phyloP scores from a whole-genome alignment of 305 asterid genomes.

The Solanum chacoense region DNA sequence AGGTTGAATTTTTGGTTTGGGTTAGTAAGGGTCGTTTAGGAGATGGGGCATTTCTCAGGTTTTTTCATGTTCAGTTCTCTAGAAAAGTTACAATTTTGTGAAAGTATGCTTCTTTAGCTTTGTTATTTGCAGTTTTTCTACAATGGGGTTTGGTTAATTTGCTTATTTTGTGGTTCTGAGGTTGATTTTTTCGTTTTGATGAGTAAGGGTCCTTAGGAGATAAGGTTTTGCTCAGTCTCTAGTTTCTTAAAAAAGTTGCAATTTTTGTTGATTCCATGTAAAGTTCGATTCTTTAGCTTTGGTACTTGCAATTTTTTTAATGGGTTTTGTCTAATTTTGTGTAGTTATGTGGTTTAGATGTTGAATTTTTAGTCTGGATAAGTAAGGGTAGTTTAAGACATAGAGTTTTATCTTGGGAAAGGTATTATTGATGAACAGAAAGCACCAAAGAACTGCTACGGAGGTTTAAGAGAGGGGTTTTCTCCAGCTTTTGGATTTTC shows the following conservation, averaged over 20 bases:
- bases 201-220: neutral
- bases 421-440: neutral
- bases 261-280: neutral
- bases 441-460: neutral
- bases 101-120: neutral
- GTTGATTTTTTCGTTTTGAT: neutral
- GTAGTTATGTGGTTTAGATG: neutral
- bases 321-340: neutral
- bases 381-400: neutral
- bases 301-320: neutral
- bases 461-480: neutral
- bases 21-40: neutral
- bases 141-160: neutral
- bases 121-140: neutral
- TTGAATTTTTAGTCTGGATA: neutral
- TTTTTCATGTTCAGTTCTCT: neutral
- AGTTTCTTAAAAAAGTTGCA: neutral
- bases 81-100: neutral
- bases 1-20: neutral
- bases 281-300: neutral
- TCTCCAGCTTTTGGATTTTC: neutral
- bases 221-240: neutral
- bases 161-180: neutral
- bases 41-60: neutral
- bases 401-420: neutral